A percentile compares a stretch with the other conserved stretches of the same genome.
Evolutionary conservation across 768 basidiomycete species (phyloP).

Genomic region (Cystoderma amianthinum): DNA sequence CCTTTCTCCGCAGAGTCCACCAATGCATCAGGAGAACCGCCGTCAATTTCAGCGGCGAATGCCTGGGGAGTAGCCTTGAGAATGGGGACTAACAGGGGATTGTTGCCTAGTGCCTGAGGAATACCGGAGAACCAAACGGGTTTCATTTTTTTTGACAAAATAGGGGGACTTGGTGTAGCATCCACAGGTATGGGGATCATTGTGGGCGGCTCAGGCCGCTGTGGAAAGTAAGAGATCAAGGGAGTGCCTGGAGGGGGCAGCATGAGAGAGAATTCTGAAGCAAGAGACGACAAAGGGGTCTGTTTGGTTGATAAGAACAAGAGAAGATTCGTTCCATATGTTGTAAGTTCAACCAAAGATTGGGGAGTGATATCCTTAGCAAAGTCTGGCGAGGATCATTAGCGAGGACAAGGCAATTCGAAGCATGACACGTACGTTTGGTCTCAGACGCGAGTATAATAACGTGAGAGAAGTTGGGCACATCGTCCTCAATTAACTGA

Average conservation of each 20-base stretch:
- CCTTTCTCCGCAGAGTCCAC: constrained; percentile 68
- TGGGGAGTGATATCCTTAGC: constrained; percentile 78
- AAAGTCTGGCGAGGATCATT: constrained; percentile 36
- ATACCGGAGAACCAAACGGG: constrained; percentile 77
- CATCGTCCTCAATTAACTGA: constrained; percentile 59
- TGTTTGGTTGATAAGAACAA: constrained; percentile 74
- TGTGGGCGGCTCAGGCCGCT: constrained; percentile 54
- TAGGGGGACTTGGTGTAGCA: constrained; percentile 17
- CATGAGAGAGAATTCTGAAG: constrained; percentile 87
- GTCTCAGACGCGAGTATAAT: constrained; percentile 81
- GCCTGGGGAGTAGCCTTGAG: constrained; percentile 70
- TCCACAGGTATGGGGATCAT: constrained; percentile 58
- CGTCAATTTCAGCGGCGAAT: constrained; percentile 67
- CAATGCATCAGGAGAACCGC: constrained; percentile 55
- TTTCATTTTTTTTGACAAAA: constrained; percentile 39
- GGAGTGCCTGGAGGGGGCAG: constrained; percentile 81
- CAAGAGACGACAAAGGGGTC: constrained; percentile 68
- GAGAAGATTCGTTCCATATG: constrained; percentile 75
- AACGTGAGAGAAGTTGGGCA: constrained; percentile 77
- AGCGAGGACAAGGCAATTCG: not conserved
- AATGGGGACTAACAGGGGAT: constrained; percentile 79
- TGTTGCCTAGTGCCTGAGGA: constrained; percentile 57
- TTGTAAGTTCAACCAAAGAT: constrained; percentile 63
- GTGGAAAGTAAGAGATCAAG: constrained; percentile 81
- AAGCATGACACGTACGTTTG: constrained; percentile 30